Conservation (phyloP, 179 eudicot genomes). For the Spinacia oleracea region DNA sequence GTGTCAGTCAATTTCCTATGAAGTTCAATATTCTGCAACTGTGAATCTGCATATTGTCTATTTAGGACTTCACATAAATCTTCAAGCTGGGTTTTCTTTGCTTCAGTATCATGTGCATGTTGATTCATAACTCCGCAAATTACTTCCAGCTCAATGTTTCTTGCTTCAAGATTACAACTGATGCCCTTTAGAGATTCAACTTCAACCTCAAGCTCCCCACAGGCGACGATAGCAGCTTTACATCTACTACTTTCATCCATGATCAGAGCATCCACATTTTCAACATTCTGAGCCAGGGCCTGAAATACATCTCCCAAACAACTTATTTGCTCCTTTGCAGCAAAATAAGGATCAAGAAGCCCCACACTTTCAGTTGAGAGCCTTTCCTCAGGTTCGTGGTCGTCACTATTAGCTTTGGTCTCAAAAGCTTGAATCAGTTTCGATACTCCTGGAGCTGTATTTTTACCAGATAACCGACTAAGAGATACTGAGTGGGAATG, state of each 20-base stretch:
- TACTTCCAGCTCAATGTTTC: slow-evolving; percentile 68
- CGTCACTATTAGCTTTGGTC: slow-evolving; percentile 56
- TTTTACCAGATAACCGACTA: slow-evolving; percentile 45
- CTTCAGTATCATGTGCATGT: slow-evolving; percentile 48
- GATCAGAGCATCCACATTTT: slow-evolving; percentile 42
- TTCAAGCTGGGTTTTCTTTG: slow-evolving; percentile 50
- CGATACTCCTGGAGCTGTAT: slow-evolving; percentile 63
- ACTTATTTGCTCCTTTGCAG: slow-evolving; percentile 41
- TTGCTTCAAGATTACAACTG: slow-evolving; percentile 47
- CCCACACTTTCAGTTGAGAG: slow-evolving; percentile 36
- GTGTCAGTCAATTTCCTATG: slow-evolving; percentile 42
- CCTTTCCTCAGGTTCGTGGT: slow-evolving; percentile 38
- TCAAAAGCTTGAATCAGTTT: slow-evolving; percentile 90
- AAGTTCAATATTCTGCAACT: slow-evolving; percentile 48
- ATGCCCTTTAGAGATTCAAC: slow-evolving; percentile 50
- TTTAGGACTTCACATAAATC: slow-evolving; percentile 40
- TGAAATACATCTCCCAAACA: slow-evolving; percentile 48
- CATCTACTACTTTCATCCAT: slow-evolving; percentile 41
- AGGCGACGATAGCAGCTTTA: slow-evolving; percentile 37
- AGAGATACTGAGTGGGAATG: slow-evolving; percentile 47
- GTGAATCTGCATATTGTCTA: slow-evolving; percentile 36
- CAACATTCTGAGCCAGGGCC: slow-evolving; percentile 47
- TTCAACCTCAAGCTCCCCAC: slow-evolving; percentile 51
- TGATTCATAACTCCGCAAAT: slow-evolving; percentile 60
- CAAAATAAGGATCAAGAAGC: slow-evolving; percentile 41